phyloP scores from a whole-genome alignment of 202 grass and related monocot genomes.

The Setaria italica region DNA sequence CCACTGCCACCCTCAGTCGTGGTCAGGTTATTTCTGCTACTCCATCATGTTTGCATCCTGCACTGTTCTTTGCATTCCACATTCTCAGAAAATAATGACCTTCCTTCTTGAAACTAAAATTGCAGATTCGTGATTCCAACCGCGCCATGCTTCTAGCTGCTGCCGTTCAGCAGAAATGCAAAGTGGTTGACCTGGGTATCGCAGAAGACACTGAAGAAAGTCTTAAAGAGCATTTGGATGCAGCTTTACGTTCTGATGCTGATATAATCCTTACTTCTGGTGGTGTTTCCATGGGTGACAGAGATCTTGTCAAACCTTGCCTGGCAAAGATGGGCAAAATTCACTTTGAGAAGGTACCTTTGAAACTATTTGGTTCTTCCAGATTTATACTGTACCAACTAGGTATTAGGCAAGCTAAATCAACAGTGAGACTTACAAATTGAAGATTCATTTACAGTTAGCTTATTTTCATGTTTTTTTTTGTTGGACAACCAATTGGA shows the following conservation, averaged over 20 bases:
- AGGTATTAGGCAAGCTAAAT: conserved; percentile 3
- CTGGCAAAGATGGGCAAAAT: conserved; percentile 79
- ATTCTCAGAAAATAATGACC: conserved; percentile 18
- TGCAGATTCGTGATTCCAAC: conserved; percentile 97
- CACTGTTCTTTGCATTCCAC: conserved; percentile 3
- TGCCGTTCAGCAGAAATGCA: conserved; percentile 83
- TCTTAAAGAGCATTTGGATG: conserved; percentile 67
- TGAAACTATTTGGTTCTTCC: background rate
- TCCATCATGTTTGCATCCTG: background rate
- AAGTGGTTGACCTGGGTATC: conserved; percentile 88
- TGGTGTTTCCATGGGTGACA: conserved; percentile 97
- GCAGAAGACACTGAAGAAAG: conserved; percentile 82
- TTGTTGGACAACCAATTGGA: conserved; percentile 2
- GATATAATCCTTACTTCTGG: conserved; percentile 93
- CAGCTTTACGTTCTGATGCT: conserved; percentile 64
- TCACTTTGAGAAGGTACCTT: conserved; percentile 89
- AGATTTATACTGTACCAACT: background rate
- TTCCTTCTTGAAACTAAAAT: conserved; percentile 36
- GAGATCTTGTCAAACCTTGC: conserved; percentile 92
- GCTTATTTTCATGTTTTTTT: conserved; percentile 14
- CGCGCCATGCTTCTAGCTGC: conserved; percentile 86
- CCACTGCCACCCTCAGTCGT: conserved; percentile 68
- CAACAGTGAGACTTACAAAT: background rate
- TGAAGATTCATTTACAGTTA: background rate
- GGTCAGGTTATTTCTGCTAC: conserved; percentile 77